Percentiles rank a stretch among this genome's conserved stretches.
These are phyloP conservation scores for Hypoxylon sp. DNA, from an alignment of 2,329 filamentous ascomycete species.

Conservation along the genomic window DNA sequence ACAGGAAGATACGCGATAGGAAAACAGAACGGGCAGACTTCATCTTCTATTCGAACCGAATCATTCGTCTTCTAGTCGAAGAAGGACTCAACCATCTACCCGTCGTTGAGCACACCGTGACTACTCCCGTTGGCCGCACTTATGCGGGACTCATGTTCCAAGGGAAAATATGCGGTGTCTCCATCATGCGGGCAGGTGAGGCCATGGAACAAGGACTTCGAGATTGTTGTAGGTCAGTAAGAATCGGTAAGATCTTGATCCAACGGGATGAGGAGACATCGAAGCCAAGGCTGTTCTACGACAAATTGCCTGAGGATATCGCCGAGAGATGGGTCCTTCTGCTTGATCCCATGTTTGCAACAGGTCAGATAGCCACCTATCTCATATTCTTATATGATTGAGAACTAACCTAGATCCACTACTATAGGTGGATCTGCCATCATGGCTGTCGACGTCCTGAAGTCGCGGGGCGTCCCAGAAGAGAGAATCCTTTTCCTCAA, in stretches of 20 bases:
- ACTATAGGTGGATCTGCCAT: conserved; percentile 87
- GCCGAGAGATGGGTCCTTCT: conserved; percentile 92
- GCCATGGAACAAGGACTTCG: conserved; percentile 98
- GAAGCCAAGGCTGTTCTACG: conserved; percentile 94
- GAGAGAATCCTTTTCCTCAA: conserved; percentile 97
- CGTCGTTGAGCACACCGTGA: conserved; percentile 88
- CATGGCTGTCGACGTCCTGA: conserved; percentile 96
- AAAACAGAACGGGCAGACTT: conserved; percentile 94
- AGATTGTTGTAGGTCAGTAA: conserved; percentile 97
- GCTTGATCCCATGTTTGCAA: conserved; percentile 99
- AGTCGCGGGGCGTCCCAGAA: conserved; percentile 90
- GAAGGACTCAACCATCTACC: conserved; percentile 97
- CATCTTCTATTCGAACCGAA: conserved; percentile 99
- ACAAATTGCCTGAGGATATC: conserved; percentile 96
- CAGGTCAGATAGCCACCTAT: conserved; percentile 70
- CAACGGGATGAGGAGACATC: conserved; percentile 96
- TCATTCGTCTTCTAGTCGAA: conserved; percentile 95
- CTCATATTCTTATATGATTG: conserved; percentile 9
- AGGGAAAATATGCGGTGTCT: conserved; percentile 98
- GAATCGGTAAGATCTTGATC: conserved; percentile 98
- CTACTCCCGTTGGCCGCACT: conserved; percentile 87
- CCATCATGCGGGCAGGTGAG: conserved; percentile 98
- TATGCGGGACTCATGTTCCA: conserved; percentile 96
- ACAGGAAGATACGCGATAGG: conserved; percentile 94
- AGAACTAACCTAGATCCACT: conserved; percentile 33